Evolutionary conservation across 768 basidiomycete genomes (phyloP), one percentile per base, ranked within the genome.

Genomic region (Pleurotus djamor): DNA sequence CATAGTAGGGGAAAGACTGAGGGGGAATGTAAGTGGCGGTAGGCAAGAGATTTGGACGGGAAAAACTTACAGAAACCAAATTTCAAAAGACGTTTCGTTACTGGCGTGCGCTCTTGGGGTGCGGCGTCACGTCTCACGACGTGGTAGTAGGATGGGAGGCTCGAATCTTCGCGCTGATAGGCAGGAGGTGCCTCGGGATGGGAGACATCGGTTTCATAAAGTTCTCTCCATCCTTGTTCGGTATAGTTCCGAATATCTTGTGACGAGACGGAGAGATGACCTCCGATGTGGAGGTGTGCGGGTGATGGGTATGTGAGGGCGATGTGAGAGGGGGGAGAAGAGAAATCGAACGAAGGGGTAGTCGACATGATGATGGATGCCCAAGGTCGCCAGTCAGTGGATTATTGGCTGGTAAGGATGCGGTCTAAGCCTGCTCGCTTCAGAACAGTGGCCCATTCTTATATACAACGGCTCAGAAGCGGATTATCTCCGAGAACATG

Each of bases 301-400:
- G 54, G 54, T n/a, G 54, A 56, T 32, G 54, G 54, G 41, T 56
- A 56, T 21, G 54, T 21, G 41, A 56, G 54, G 16, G 54, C 17
- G 54, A 32, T 56, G 38, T 37, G 7, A 17, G 45, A 44, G 38
- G 41, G 17, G n/a, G 45, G 33, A 10, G 54, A 56, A 32, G 54
- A 21, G 21, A 44, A 56, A 44, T 56, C 54, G 38, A 56, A 41
- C 37, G 54, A 43, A 56, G 54, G 38, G 54, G 37, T 16, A 56
- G 21, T 44, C 54, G 54, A 56, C 54, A 56, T 56, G 32, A 56
- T 21, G 54, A 56, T 16, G 45, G 38, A 41, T 41, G 1, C 54
- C 54, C 54, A 56, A 44, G 54, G 21, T 56, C 54, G 54, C 54
- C 38, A 56, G 41, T 56, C 54, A 56, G 54, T 41, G 41, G 41